Conservation (phyloP, 1,284 basidiomycete species). For the Sporisorium graminicola region DNA sequence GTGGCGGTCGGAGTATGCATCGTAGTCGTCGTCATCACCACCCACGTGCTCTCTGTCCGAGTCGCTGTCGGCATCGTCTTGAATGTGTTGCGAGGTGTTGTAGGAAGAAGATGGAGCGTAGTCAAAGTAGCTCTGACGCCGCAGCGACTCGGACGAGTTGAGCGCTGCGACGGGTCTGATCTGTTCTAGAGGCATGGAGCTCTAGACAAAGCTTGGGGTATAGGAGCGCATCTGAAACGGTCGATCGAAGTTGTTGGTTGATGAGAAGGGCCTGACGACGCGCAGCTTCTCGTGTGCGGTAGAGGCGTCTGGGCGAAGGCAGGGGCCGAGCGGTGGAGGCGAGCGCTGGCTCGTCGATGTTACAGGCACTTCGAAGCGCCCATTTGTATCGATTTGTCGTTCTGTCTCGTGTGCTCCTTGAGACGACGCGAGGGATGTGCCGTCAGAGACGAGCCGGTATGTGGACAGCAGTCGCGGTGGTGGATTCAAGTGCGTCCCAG, state of each 20-base stretch:
- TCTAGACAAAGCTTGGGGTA: slow-evolving; percentile 20
- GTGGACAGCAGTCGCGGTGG: background rate
- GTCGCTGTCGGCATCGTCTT: slow-evolving; percentile 24
- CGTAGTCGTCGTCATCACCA: slow-evolving; percentile 18
- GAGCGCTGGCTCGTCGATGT: background rate
- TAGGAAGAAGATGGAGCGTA: slow-evolving; percentile 8
- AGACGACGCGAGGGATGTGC: background rate
- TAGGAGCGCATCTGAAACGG: slow-evolving; percentile 20
- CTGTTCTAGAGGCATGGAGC: slow-evolving; percentile 55
- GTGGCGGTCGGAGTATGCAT: slow-evolving; percentile 11
- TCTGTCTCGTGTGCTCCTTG: background rate
- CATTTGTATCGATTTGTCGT: background rate
- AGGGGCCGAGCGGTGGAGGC: background rate
- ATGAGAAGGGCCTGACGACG: background rate
- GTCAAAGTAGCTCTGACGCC: slow-evolving; percentile 40
- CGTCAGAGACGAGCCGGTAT: background rate
- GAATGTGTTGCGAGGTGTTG: slow-evolving; percentile 9
- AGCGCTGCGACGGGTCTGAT: slow-evolving; percentile 51
- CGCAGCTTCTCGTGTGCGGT: background rate
- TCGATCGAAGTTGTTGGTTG: background rate
- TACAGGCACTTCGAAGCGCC: background rate
- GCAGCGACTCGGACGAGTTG: slow-evolving; percentile 48
- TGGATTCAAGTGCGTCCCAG: background rate
- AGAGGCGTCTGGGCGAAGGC: background rate
- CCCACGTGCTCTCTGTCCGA: slow-evolving; percentile 22